Base-by-base conservation (phyloP, 2,329 filamentous ascomycete genomes). In the Scleromitrula shiraiana region DNA sequence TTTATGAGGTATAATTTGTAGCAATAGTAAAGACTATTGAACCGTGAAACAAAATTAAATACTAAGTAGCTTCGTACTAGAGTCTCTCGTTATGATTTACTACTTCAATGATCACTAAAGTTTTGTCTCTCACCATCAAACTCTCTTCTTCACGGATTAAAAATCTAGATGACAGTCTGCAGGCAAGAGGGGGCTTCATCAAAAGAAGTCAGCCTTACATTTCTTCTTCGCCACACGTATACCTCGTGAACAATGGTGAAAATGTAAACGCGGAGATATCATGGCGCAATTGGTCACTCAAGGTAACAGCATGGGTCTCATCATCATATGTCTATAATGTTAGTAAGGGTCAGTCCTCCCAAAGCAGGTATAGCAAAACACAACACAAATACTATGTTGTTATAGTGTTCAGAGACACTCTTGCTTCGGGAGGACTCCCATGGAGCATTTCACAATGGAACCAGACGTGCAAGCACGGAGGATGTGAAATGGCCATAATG, bases 161-260 rank as follows among this genome's bases (percentile, higher is more conserved):
- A 65, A 63, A 70, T 75, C 77, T 79, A 72, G 70, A 73, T 65
- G 77, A 78, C 80, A 82, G 82, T 91, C 85, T 91, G 87, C 85
- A 81, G 83, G 82, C 74, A 73, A 89, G 84, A 76, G 68, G 69
- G n/a, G 67, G 69, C 68, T 72, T 64, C 53, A 47, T 56, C 55
- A 45, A 53, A 60, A 54, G 67, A 72, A 66, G 63, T 64, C 59
- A 65, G 67, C 61, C 63, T 68, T 67, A 60, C 65, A 63, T 70
- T 93, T 76, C 61, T 69, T 95, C 75, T 95, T 76, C 86, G 88
- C 88, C 79, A 90, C 78, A 80, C 81, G 85, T 95, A 82, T 95
- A 95, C 83, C 88, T 88, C 80, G 80, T 80, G 76, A 84, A 80
- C 83, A 85, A 88, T 83, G 64, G 73, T 68, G 60, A 62, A 70